Evolutionary conservation across 768 basidiomycete genomes (phyloP), one percentile per base, ranked within the genome.

Genomic region (Agaricus blazei): DNA sequence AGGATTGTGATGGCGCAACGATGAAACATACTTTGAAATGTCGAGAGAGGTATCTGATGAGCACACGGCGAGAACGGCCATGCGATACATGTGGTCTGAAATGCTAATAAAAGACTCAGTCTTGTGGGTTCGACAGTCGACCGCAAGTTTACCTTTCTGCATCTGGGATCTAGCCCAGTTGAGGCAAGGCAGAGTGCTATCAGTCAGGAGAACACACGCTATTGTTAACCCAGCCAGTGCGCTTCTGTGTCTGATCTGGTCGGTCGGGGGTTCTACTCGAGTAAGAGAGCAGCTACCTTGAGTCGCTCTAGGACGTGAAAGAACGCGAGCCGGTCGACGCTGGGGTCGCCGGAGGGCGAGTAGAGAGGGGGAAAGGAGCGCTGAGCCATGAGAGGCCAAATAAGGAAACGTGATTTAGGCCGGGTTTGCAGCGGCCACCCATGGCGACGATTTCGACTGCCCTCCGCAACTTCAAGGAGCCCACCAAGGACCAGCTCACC

Each of bases 51-150:
- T 49, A 63, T 91, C 91, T 0, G 91, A 85, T 4, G 83, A 80
- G 58, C 93, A 88, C 83, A 99, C 87, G 3, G 93, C 87, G 42
- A 98, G 78, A n/a, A 98, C 67, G 1, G 93, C 88, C 96, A 99
- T 98, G 46, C 96, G 78, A 67, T 93, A 91, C 96, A 97, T 98
- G 64, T 98, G 95, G 68, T 98, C 96, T 7, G 93, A 86, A 59
- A 98, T 95, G 60, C 90, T 93, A 57, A 19, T 26, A 29, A 40
- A 3, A 28, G 8, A 1, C 3, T 14, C 7, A 6, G 15, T 43
- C 23, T 6, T 7, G 44, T 24, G 19, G 4, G 11, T 46, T 46
- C 12, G 44, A n/a, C n/a, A 26, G 40, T 57, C 38, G 14, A n/a
- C 19, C 19, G 47, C 36, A 41, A 3, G 51, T 52, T 11, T 29